These are phyloP conservation scores for Maudiozyma barnettii DNA, from an alignment of 805 yeast genomes.

Conservation along the genomic window DNA sequence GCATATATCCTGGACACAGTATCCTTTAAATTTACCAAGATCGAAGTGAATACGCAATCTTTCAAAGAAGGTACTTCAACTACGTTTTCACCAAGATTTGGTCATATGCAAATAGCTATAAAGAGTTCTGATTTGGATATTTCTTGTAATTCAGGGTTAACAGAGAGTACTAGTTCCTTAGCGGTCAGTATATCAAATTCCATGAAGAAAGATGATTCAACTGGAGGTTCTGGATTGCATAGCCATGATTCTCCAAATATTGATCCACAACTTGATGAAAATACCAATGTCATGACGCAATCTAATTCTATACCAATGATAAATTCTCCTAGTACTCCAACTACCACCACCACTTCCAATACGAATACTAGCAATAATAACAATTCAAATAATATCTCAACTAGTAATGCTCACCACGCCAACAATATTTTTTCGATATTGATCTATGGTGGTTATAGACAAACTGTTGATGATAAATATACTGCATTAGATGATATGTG, in stretches of 20 bases:
- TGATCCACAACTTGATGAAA: neutral
- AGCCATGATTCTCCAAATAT: neutral
- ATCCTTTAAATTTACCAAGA: slow-evolving; percentile 40
- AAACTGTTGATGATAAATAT: slow-evolving; percentile 23
- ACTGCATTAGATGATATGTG: slow-evolving; percentile 35
- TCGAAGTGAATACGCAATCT: slow-evolving; percentile 32
- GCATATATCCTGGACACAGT: slow-evolving; percentile 52
- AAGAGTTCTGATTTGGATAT: neutral
- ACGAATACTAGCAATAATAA: neutral
- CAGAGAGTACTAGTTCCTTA: neutral
- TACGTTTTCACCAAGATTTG: slow-evolving; percentile 32
- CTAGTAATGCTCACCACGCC: neutral
- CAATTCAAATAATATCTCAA: neutral
- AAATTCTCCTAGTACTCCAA: neutral
- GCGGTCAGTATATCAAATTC: neutral
- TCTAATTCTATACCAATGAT: neutral
- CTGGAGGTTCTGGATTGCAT: too few species aligned
- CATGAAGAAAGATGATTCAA: neutral
- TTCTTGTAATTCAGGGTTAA: neutral
- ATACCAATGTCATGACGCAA: neutral
- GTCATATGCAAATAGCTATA: slow-evolving; percentile 30
- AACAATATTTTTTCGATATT: slow-evolving; percentile 16
- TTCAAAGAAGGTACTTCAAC: slow-evolving; percentile 25
- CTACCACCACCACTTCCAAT: neutral
- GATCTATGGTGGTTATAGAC: slow-evolving; percentile 43